Evolutionary conservation across 306 rosid genomes (phyloP), one percentile per base, ranked within the genome.

Genomic region (Glycine tomentella): DNA sequence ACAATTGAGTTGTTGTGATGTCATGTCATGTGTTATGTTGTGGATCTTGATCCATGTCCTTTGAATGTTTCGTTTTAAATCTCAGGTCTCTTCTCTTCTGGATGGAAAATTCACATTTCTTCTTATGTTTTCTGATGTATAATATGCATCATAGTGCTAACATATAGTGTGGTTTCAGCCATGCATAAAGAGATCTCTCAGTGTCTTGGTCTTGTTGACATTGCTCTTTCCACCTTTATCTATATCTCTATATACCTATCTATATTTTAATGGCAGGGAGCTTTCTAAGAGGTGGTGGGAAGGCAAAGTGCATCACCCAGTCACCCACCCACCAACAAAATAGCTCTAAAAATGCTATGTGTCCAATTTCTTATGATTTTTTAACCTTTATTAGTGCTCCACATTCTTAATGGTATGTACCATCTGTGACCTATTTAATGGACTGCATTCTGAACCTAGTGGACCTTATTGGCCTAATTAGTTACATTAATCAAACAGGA

Each of bases 1-100:
- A 15, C 3, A 11, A 20, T 33, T 62, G 13, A 8, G 71, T 67
- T 56, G 4, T 14, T 57, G 16, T 17, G 12, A 57, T 16, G 9
- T 48, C 48, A 25, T 25, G 31, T 25, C 31, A 74, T 63, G n/a
- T 56, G 8, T 14, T 73, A 25, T 20, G 57, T 0, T 17, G 3
- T 73, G 57, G 87, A 87, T 91, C 91, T 70, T 40, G 75, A 51
- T 80, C 61, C 80, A 16, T 13, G 12, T 53, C 12, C 51, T 73
- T 64, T 7, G 31, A 36, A 77, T 6, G 64, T 58, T 66, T 57
- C 77, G 53, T 44, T 50, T 49, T 55, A 9, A 69, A 62, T 80
- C 49, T 49, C 2, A 11, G 11, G 45, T 48, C 69, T 17, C 9
- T 38, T 65, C 8, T 65, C 7, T 68, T 75, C 33, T 6, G 12